Evolutionary conservation across 2,329 filamentous ascomycete genomes (phyloP).

Genomic region (Paraphaeosphaeria sporulosa): DNA sequence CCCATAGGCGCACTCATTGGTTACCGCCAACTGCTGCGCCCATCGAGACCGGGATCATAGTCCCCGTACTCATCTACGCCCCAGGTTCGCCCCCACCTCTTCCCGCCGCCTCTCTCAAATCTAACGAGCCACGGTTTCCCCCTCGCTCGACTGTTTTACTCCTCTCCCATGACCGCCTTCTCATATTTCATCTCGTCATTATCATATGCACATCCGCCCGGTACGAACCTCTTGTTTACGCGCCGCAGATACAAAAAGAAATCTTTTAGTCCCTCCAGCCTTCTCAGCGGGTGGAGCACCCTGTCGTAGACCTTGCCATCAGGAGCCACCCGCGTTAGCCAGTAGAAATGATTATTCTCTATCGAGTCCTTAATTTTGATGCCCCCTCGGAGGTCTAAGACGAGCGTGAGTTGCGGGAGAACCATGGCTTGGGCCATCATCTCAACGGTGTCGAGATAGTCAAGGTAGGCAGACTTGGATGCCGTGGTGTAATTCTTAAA

Average conservation of each 20-base stretch:
- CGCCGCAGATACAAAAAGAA: conserved; percentile 12
- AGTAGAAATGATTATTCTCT: background rate
- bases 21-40: too few species aligned
- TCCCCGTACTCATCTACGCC: background rate
- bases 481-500: background rate
- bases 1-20: too few species aligned
- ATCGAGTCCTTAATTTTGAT: background rate
- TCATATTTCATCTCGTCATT: conserved; percentile 17
- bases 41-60: background rate
- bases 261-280: conserved; percentile 14
- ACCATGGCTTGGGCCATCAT: conserved; percentile 7
- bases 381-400: conserved; percentile 8
- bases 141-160: conserved; percentile 4
- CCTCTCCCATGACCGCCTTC: conserved; percentile 13
- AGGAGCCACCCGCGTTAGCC: background rate
- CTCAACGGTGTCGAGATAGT: conserved; percentile 18
- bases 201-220: background rate
- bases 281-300: conserved; percentile 2
- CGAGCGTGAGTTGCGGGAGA: conserved; percentile 12
- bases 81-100: background rate
- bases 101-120: background rate
- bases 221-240: background rate
- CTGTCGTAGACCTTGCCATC: conserved; percentile 4
- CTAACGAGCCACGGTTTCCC: background rate
- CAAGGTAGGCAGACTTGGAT: background rate